These are phyloP conservation scores for Betula pendula DNA, from an alignment of 306 rosid genomes.

Conservation along the genomic window DNA sequence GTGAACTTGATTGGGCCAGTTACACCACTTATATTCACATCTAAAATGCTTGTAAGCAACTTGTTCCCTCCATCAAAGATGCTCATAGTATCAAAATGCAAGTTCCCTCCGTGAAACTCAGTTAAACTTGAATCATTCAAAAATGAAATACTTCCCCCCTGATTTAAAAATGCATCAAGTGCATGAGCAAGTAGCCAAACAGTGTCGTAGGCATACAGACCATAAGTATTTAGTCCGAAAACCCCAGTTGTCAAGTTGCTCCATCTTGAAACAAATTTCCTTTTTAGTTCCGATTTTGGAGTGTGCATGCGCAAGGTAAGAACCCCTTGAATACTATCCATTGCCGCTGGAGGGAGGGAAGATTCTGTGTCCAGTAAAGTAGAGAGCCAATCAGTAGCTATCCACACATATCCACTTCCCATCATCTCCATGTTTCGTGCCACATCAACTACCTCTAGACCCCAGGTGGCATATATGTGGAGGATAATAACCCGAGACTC, in stretches of 20 bases:
- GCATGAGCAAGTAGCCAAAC: slow-evolving; percentile 81
- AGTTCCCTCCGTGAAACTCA: slow-evolving; percentile 27
- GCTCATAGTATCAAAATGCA: slow-evolving; percentile 68
- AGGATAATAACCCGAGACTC: slow-evolving; percentile 77
- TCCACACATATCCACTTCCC: slow-evolving; percentile 88
- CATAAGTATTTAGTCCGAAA: slow-evolving; percentile 52
- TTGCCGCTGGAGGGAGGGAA: slow-evolving; percentile 36
- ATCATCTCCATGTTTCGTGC: slow-evolving; percentile 76
- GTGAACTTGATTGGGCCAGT: slow-evolving; percentile 64
- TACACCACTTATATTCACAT: slow-evolving; percentile 67
- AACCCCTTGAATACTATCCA: slow-evolving; percentile 71
- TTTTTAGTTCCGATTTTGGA: slow-evolving; percentile 61
- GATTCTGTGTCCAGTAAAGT: slow-evolving; percentile 50
- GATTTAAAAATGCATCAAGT: slow-evolving; percentile 61
- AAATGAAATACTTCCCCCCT: slow-evolving; percentile 63
- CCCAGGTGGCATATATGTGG: slow-evolving; percentile 48
- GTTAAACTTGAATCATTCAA: slow-evolving; percentile 57
- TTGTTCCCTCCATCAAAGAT: slow-evolving; percentile 61
- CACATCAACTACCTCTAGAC: slow-evolving; percentile 50
- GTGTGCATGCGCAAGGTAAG: slow-evolving; percentile 64
- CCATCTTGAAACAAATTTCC: slow-evolving; percentile 78
- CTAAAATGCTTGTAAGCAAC: slow-evolving; percentile 48
- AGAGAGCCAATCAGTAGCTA: slow-evolving; percentile 77
- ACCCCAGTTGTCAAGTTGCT: slow-evolving; percentile 45
- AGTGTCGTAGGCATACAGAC: slow-evolving; percentile 80